Percentiles rank a stretch among this genome's conserved stretches.
phyloP scores from a whole-genome alignment of 2,329 filamentous ascomycete genomes.

The Calonectria pauciramosa region DNA sequence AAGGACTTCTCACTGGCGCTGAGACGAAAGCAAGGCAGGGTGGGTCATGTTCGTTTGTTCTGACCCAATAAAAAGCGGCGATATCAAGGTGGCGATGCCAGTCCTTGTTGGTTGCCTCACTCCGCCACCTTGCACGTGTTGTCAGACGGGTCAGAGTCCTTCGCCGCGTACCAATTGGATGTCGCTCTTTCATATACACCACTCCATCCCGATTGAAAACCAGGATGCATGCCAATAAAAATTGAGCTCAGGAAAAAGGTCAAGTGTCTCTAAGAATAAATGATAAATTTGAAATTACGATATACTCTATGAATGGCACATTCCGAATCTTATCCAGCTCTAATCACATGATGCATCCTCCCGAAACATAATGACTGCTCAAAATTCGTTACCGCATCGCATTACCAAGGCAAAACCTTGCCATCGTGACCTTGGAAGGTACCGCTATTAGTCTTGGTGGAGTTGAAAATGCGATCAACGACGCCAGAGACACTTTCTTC shows the following conservation, averaged over 20 bases:
- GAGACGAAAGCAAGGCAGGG: background rate
- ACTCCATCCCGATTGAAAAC: no score
- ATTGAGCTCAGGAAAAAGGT: no score
- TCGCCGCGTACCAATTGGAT: background rate
- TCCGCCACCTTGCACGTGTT: background rate
- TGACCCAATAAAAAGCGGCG: background rate
- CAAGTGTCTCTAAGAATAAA: background rate
- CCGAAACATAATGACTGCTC: background rate
- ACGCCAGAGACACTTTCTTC: slow-evolving; percentile 6
- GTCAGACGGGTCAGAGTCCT: background rate
- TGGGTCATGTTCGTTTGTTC: background rate
- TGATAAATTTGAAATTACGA: background rate
- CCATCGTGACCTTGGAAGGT: slow-evolving; percentile 5
- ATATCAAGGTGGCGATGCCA: background rate
- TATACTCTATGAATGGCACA: background rate
- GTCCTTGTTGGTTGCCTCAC: background rate
- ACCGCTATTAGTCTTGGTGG: background rate
- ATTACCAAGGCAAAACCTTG: slow-evolving; percentile 7
- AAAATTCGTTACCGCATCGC: background rate
- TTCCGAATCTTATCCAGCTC: background rate
- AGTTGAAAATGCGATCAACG: background rate
- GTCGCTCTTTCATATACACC: background rate
- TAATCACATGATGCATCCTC: background rate
- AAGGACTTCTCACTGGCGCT: background rate
- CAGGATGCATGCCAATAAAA: no score